Evolutionary conservation across 768 basidiomycete species (phyloP).

Genomic region (Leccinum imitatum): DNA sequence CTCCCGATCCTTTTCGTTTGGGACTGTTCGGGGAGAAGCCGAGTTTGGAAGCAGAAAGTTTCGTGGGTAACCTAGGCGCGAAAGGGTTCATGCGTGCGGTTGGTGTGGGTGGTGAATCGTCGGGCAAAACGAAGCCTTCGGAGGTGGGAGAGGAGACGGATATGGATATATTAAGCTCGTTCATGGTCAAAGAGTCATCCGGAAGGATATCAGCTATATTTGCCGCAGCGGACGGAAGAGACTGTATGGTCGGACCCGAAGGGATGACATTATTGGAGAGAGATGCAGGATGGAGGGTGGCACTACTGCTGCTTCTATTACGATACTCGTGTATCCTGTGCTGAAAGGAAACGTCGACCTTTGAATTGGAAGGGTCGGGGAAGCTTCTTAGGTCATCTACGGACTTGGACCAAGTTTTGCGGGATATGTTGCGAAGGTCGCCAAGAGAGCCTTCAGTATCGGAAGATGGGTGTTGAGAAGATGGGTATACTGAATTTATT

Average conservation of each 20-base stretch:
- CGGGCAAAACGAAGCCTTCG: slow-evolving; percentile 34
- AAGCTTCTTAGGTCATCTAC: slow-evolving; percentile 74
- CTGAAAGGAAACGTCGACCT: slow-evolving; percentile 52
- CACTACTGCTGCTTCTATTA: slow-evolving; percentile 54
- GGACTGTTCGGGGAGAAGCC: slow-evolving; percentile 48
- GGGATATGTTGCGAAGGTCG: slow-evolving; percentile 67
- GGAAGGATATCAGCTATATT: slow-evolving; percentile 22
- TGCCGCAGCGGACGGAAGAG: slow-evolving; percentile 40
- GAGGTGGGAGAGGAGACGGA: slow-evolving; percentile 47
- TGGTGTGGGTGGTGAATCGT: slow-evolving; percentile 41
- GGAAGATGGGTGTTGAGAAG: slow-evolving; percentile 33
- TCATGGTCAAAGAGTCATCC: slow-evolving; percentile 15
- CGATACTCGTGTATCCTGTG: slow-evolving; percentile 67
- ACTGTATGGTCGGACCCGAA: slow-evolving; percentile 37
- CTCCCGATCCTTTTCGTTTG: slow-evolving; percentile 52
- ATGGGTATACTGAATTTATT: slow-evolving; percentile 33
- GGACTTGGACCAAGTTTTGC: slow-evolving; percentile 76
- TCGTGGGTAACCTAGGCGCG: slow-evolving; percentile 69
- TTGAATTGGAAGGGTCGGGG: slow-evolving; percentile 34
- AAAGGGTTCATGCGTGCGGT: slow-evolving; percentile 70
- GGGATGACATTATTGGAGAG: slow-evolving; percentile 25
- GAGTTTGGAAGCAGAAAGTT: slow-evolving; percentile 56
- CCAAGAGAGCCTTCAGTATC: slow-evolving; percentile 45
- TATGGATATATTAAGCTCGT: slow-evolving; percentile 43
- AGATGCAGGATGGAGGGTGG: slow-evolving; percentile 45